phyloP scores from a whole-genome alignment of 2,329 filamentous ascomycete genomes.

The Aureobasidium musti region DNA sequence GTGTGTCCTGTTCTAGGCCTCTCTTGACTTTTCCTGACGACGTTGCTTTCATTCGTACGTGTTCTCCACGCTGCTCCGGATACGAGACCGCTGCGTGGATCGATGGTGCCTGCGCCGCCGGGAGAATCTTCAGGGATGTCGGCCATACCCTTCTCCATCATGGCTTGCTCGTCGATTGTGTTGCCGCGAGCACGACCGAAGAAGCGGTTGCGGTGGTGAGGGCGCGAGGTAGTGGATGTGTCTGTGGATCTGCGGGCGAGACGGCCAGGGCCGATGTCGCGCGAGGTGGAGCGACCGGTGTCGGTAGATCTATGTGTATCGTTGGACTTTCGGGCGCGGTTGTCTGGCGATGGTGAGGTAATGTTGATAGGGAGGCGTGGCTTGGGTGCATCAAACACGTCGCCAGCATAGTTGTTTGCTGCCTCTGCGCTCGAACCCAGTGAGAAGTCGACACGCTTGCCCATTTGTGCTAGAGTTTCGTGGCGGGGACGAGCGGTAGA shows the following conservation, averaged over 20 bases:
- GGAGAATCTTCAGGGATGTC: slow-evolving; percentile 41
- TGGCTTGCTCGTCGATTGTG: slow-evolving; percentile 35
- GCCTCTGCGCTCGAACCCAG: slow-evolving; percentile 64
- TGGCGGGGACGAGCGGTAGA: slow-evolving; percentile 21
- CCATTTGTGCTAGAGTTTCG: slow-evolving; percentile 60
- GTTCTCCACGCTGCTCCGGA: slow-evolving; percentile 38
- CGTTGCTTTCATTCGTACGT: slow-evolving; percentile 38
- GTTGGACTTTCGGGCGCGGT: slow-evolving; percentile 33
- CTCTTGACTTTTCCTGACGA: slow-evolving; percentile 16
- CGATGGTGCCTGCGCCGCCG: slow-evolving; percentile 33
- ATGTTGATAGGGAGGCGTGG: slow-evolving; percentile 47
- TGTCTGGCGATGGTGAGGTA: slow-evolving; percentile 40
- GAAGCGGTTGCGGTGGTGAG: slow-evolving; percentile 63
- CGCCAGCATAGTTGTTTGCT: slow-evolving; percentile 61
- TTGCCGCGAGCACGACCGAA: slow-evolving; percentile 51
- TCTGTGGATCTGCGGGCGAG: slow-evolving; percentile 39
- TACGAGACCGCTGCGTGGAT: slow-evolving; percentile 40
- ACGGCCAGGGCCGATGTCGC: slow-evolving; percentile 35
- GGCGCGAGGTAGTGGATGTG: slow-evolving; percentile 37
- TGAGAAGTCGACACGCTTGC: slow-evolving; percentile 69
- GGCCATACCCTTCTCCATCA: slow-evolving; percentile 44
- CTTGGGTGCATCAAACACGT: slow-evolving; percentile 59
- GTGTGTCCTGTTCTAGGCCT: slow-evolving; percentile 8
- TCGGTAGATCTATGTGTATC: slow-evolving; percentile 34
- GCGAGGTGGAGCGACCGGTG: slow-evolving; percentile 36